Evolutionary conservation across 192 early-diverging fungal genomes (phyloP).

Genomic region (Backusella australiensis): DNA sequence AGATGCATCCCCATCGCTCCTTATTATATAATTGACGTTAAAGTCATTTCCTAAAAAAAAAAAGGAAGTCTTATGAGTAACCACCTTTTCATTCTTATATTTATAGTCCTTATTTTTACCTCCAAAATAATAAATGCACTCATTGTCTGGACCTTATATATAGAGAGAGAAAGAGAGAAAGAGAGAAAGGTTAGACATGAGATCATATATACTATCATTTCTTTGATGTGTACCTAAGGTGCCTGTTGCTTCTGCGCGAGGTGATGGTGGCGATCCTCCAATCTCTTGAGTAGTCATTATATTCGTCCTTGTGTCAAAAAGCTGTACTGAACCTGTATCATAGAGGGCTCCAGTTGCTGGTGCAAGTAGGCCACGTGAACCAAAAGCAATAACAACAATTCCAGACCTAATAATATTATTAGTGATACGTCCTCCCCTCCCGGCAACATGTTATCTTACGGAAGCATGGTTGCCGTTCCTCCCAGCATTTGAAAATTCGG

Average conservation of each 20-base stretch:
- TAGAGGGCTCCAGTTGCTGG: not conserved
- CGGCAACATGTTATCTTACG: not conserved
- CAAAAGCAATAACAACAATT: conserved; percentile 8
- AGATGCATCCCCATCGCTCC: not conserved
- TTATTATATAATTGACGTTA: not conserved
- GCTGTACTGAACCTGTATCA: not conserved
- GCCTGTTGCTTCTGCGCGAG: not conserved
- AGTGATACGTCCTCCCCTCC: not conserved
- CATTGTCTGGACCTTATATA: not conserved
- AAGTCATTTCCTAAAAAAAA: not conserved
- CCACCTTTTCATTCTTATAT: not conserved
- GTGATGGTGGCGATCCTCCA: not conserved
- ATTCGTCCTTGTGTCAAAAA: not conserved
- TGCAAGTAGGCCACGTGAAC: not conserved
- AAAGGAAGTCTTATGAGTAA: not conserved
- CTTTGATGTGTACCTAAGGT: not conserved
- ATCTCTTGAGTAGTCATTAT: not conserved
- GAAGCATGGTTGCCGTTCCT: not conserved
- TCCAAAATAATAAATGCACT: conserved; percentile 8
- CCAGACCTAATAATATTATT: not conserved
- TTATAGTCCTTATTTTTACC: not conserved
- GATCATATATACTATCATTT: not conserved
- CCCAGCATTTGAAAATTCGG: not conserved
- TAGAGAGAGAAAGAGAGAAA: no score
- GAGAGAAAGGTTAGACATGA: not conserved